phyloP scores from a whole-genome alignment of 2,329 filamentous ascomycete genomes.

The Sphaerostilbella broomeana region DNA sequence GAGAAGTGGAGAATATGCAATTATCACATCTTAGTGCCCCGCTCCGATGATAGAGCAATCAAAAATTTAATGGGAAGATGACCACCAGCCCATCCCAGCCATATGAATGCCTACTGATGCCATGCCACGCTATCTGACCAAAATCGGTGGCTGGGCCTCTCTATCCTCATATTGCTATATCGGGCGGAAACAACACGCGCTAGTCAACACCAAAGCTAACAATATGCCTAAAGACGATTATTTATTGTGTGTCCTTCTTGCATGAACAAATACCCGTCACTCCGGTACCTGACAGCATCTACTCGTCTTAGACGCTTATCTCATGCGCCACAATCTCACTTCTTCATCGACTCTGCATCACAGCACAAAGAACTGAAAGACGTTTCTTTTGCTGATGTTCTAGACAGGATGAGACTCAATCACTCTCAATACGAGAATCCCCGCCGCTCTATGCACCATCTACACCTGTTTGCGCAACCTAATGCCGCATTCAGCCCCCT shows the following conservation, averaged over 20 bases:
- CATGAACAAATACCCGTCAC: background rate
- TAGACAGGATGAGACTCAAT: no score
- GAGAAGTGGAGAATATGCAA: conserved; percentile 12
- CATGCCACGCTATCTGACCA: background rate
- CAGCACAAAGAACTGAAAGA: background rate
- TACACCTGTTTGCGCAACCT: background rate
- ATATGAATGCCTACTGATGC: no score
- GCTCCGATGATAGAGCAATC: conserved; percentile 11
- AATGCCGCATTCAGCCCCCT: conserved; percentile 7
- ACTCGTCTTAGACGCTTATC: no score
- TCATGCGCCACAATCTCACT: no score
- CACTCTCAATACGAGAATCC: no score
- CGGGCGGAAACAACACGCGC: conserved; percentile 1
- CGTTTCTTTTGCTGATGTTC: no score
- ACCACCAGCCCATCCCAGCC: no score
- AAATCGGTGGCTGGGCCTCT: conserved; percentile 13
- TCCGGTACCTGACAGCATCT: conserved; percentile 9
- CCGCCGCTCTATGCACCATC: no score
- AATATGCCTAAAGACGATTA: conserved; percentile 5
- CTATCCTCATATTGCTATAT: conserved; percentile 2
- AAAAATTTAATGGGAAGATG: no score
- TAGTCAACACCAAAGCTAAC: conserved; percentile 3
- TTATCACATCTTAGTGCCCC: conserved; percentile 8
- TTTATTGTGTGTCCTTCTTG: background rate
- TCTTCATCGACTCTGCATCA: background rate